A percentile compares a stretch with the other conserved stretches of the same genome.
Conservation (phyloP, 2,329 filamentous ascomycete species). For the Botrytis sinoallii region DNA sequence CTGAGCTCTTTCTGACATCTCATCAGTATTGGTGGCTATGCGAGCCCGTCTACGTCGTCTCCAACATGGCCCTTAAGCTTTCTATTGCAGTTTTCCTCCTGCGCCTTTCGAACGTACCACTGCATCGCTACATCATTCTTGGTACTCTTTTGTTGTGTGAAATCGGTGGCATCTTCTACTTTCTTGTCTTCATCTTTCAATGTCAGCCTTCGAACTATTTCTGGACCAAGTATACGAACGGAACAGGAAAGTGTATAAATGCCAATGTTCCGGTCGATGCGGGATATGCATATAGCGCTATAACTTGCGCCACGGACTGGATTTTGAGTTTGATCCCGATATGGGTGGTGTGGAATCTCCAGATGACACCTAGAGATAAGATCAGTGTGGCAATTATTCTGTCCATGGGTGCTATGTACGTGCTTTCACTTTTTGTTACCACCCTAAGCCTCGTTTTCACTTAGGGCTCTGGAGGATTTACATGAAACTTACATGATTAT, state of each 20-base stretch:
- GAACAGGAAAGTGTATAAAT: constrained; percentile 38
- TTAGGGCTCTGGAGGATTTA: not conserved
- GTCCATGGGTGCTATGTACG: constrained; percentile 41
- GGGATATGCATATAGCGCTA: constrained; percentile 42
- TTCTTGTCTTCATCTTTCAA: constrained; percentile 42
- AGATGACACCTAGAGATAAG: constrained; percentile 42
- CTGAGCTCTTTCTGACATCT: not conserved
- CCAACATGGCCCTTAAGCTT: constrained; percentile 41
- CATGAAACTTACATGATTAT: not conserved
- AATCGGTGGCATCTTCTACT: constrained; percentile 39
- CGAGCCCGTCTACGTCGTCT: constrained; percentile 42
- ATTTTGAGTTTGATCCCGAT: constrained; percentile 42
- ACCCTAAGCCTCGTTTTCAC: no score
- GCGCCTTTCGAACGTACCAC: constrained; percentile 38
- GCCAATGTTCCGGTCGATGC: constrained; percentile 35
- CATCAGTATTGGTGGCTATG: constrained; percentile 40
- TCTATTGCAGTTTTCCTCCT: constrained; percentile 42
- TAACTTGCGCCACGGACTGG: constrained; percentile 43
- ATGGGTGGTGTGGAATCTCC: constrained; percentile 43
- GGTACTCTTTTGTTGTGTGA: constrained; percentile 36
- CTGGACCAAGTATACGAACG: constrained; percentile 40
- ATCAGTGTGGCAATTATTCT: constrained; percentile 37
- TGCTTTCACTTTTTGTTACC: not conserved
- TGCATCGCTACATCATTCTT: constrained; percentile 40
- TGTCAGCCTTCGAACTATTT: constrained; percentile 41